Percentiles rank a stretch among this genome's conserved stretches.
Conservation (phyloP, 2,329 filamentous ascomycete species). For the Sphaerulina vaccinii region DNA sequence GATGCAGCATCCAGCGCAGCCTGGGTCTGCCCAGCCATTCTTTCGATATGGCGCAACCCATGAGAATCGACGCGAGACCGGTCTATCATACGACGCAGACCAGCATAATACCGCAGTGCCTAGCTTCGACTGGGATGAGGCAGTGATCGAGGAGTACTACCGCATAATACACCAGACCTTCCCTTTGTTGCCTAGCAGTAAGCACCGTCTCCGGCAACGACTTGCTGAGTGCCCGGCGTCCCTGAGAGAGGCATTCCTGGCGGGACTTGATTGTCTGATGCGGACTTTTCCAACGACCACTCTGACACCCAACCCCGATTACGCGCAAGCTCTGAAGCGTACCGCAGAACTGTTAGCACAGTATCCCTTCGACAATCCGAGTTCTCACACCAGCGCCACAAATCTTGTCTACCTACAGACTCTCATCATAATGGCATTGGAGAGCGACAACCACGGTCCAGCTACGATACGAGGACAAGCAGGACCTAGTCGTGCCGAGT, state of each 20-base stretch:
- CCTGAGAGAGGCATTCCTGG: conserved; percentile 63
- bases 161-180: conserved; percentile 64
- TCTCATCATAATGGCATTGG: conserved; percentile 64
- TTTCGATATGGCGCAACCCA: conserved; percentile 22
- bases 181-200: conserved; percentile 62
- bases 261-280: conserved; percentile 61
- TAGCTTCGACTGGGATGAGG: conserved; percentile 48
- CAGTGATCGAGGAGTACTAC: conserved; percentile 55
- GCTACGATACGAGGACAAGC: conserved; percentile 47
- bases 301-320: conserved; percentile 37
- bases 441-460: conserved; percentile 59
- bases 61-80: conserved; percentile 32
- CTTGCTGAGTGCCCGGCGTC: conserved; percentile 56
- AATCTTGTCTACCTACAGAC: conserved; percentile 63
- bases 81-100: conserved; percentile 31
- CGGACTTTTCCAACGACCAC: conserved; percentile 51
- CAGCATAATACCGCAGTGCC: conserved; percentile 18
- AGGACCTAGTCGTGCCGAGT: conserved; percentile 51
- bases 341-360: conserved; percentile 46
- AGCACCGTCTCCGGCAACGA: conserved; percentile 55
- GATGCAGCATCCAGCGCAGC: conserved; percentile 11
- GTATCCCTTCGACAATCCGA: conserved; percentile 47
- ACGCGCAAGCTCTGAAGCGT: conserved; percentile 41
- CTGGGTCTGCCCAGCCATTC: conserved; percentile 28
- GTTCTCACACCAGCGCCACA: conserved; percentile 42